A percentile compares a stretch with the other conserved stretches of the same genome.
Conservation (phyloP, 768 basidiomycete genomes). For the Mycena crocata region DNA sequence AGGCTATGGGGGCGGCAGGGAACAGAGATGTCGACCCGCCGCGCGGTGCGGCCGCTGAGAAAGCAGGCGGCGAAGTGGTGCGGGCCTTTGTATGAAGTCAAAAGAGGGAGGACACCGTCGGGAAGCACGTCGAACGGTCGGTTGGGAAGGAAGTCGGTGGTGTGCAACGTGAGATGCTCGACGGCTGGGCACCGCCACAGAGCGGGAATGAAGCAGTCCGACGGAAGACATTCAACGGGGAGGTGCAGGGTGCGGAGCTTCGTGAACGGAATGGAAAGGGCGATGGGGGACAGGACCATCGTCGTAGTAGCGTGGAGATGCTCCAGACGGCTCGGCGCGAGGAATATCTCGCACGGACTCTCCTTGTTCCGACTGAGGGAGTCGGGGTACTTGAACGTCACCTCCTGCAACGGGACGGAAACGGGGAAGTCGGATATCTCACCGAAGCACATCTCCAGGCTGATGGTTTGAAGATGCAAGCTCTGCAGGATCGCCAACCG, state of each 20-base stretch:
- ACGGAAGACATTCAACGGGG: slow-evolving; percentile 40
- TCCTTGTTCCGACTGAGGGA: not conserved
- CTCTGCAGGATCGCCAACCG: slow-evolving; percentile 46
- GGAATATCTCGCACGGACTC: slow-evolving; percentile 22
- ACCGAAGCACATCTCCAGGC: slow-evolving; percentile 42
- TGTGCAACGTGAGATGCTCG: slow-evolving; percentile 34
- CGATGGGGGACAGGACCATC: slow-evolving; percentile 39
- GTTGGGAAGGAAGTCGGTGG: not conserved
- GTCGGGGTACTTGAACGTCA: slow-evolving; percentile 20
- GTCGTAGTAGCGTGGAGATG: slow-evolving; percentile 44
- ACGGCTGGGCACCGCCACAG: slow-evolving; percentile 43
- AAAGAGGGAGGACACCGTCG: slow-evolving; percentile 7
- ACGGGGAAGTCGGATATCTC: slow-evolving; percentile 8
- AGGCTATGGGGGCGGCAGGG: slow-evolving; percentile 5
- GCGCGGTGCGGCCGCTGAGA: not conserved
- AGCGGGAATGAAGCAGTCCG: slow-evolving; percentile 38
- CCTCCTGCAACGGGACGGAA: slow-evolving; percentile 2
- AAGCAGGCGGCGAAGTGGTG: slow-evolving; percentile 12
- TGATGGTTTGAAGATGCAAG: slow-evolving; percentile 43
- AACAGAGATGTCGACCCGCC: not conserved
- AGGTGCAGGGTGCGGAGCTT: slow-evolving; percentile 35
- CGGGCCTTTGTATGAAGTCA: slow-evolving; percentile 1
- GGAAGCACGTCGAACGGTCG: slow-evolving; percentile 4
- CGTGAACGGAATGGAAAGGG: slow-evolving; percentile 19
- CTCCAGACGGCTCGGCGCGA: slow-evolving; percentile 42